These are phyloP conservation scores for Cicer arietinum DNA, from an alignment of 306 rosid species.

Conservation along the genomic window DNA sequence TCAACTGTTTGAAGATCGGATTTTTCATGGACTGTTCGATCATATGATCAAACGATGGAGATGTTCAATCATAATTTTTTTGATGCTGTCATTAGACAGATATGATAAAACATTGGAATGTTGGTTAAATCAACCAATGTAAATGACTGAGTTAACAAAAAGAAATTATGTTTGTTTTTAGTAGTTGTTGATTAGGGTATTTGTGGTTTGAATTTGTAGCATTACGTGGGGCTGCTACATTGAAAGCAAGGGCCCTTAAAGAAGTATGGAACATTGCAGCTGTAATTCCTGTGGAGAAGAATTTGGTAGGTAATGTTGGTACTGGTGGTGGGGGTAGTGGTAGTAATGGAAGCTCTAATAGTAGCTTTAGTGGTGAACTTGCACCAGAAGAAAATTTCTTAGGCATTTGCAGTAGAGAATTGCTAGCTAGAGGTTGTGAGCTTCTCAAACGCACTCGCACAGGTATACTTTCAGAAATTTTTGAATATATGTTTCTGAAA, in stretches of 20 bases:
- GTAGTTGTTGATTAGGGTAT: conserved; percentile 12
- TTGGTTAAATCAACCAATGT: neutral
- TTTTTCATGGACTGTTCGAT: too few relatives aligned
- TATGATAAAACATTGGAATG: neutral
- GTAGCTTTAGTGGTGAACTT: conserved; percentile 80
- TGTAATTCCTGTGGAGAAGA: conserved; percentile 87
- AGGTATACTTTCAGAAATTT: conserved; percentile 57
- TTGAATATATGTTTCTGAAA: too few relatives aligned
- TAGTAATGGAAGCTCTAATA: conserved; percentile 61
- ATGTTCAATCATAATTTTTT: too few relatives aligned
- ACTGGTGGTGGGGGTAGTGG: conserved; percentile 37
- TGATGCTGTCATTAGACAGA: too few relatives aligned
- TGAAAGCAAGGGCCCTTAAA: conserved; percentile 94
- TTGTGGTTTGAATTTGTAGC: conserved; percentile 54
- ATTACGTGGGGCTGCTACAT: conserved; percentile 90
- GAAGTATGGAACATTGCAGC: conserved; percentile 96
- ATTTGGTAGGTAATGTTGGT: conserved; percentile 46
- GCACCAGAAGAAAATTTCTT: conserved; percentile 76
- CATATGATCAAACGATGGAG: too few relatives aligned
- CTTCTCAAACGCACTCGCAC: conserved; percentile 94
- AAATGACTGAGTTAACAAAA: neutral
- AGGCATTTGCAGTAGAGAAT: conserved; percentile 74
- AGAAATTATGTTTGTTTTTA: neutral
- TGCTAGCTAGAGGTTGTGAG: conserved; percentile 85
- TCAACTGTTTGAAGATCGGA: too few relatives aligned